Evolutionary conservation across 148 eudicot species (phyloP), one percentile per base, ranked within the genome.

Genomic region (Amaranthus hypochondriacus): DNA sequence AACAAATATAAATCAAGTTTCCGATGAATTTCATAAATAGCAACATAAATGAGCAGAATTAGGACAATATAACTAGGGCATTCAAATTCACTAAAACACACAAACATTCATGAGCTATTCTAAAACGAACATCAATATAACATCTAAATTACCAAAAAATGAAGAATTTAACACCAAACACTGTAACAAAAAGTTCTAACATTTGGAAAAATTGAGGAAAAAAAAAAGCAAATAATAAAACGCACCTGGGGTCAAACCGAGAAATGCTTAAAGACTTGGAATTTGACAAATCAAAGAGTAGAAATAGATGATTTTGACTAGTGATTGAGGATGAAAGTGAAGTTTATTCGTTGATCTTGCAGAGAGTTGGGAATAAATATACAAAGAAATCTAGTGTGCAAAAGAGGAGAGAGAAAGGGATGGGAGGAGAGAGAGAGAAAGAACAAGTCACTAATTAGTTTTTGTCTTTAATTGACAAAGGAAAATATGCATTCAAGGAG

Each of bases 41-140:
- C 44, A 70, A 42, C 49, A 43, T 43, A 6, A 8, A 42, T 47
- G 13, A 21, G 13, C 11, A 56, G 58, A 77, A 74, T 64, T n/a
- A 44, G 62, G 7, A 52, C 55, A 44, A 6, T 68, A 47, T 1
- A 43, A 9, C 68, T 73, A 78, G 48, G 77, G 69, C 69, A 68
- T 67, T 28, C 73, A 73, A 78, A 43, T 52, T 67, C 7, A 68
- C 56, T 11, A 4, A 7, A 49, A 56, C 77, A 59, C 73, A 68
- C 18, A 73, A 50, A 78, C 46, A 56, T 43, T 4, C 13, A 54
- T 53, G 3, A 73, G 52, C 56, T 28, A 14, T 43, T 18, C 50
- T 4, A 3, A 21, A 11, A 7, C 73, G 53, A 49, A 9, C 44
- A 46, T 13, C 48, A 12, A 47, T 7, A 11, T 10, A 3, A 12